Evolutionary conservation across 2,329 filamentous ascomycete genomes (phyloP).

Genomic region (Fusarium staphyleae): DNA sequence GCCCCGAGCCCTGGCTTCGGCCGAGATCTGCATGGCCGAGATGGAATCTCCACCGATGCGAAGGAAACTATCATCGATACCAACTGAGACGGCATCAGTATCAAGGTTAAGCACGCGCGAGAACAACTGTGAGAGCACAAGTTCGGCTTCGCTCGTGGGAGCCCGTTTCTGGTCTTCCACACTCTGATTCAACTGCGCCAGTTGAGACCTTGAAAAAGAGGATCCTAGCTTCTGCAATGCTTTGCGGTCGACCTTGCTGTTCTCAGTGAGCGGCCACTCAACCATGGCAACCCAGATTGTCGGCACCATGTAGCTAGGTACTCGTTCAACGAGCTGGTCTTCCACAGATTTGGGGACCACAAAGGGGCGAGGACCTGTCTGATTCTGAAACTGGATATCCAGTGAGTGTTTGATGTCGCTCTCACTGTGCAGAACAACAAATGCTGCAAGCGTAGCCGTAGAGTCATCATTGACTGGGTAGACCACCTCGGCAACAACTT

Average conservation of each 20-base stretch:
- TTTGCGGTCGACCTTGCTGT: not conserved
- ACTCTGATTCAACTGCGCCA: not conserved
- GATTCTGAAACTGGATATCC: no score
- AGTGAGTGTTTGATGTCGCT: no score
- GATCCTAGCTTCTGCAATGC: not conserved
- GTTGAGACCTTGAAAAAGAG: not conserved
- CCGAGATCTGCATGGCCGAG: slow-evolving; percentile 46
- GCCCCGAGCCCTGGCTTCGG: slow-evolving; percentile 3
- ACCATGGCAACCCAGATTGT: not conserved
- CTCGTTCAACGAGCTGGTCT: not conserved
- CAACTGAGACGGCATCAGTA: not conserved
- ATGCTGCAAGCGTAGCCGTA: not conserved
- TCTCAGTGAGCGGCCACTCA: not conserved
- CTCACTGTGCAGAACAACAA: not conserved
- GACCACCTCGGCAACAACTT: not conserved
- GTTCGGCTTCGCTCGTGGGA: not conserved
- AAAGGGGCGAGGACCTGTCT: not conserved
- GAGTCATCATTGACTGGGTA: not conserved
- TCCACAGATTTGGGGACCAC: not conserved
- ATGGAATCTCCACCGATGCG: slow-evolving; percentile 58
- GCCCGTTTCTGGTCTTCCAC: not conserved
- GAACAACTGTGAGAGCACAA: not conserved
- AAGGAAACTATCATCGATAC: slow-evolving; percentile 54
- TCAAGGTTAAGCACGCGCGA: not conserved
- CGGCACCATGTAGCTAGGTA: not conserved